Conservation (phyloP, 805 yeast genomes). For the Metschnikowia santaceciliae region DNA sequence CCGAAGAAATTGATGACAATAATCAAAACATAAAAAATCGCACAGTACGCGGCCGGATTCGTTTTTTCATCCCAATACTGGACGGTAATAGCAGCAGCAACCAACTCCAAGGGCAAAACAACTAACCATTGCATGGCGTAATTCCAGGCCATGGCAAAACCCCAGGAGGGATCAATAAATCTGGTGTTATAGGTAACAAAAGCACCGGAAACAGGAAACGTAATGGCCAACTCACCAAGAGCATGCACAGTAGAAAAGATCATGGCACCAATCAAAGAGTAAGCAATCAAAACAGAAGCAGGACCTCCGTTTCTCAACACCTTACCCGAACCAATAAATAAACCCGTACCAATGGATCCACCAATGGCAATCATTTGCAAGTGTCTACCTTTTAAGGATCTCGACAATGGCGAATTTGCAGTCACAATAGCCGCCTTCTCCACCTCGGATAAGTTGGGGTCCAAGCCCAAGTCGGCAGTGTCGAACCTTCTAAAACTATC, state of each 20-base stretch:
- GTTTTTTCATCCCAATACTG: constrained; percentile 49
- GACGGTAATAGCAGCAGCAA: constrained; percentile 57
- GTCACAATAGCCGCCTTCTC: constrained; percentile 47
- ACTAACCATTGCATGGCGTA: constrained; percentile 54
- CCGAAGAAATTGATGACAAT: constrained; percentile 22
- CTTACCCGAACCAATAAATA: constrained; percentile 69
- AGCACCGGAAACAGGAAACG: constrained; percentile 47
- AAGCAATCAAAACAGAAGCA: constrained; percentile 45
- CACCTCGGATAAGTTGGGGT: constrained; percentile 36
- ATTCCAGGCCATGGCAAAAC: constrained; percentile 72
- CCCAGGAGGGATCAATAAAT: constrained; percentile 64
- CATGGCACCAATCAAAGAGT: constrained; percentile 34
- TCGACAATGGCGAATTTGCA: constrained; percentile 56
- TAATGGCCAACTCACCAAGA: constrained; percentile 48
- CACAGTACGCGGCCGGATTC: constrained; percentile 55
- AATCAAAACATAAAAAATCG: constrained; percentile 52
- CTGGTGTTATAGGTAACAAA: constrained; percentile 58
- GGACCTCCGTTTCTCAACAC: constrained; percentile 69
- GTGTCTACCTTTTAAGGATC: constrained; percentile 54
- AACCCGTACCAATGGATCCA: constrained; percentile 81
- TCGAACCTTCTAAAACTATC: constrained; percentile 34
- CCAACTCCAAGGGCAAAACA: constrained; percentile 61
- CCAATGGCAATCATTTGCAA: constrained; percentile 78
- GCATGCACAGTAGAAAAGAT: constrained; percentile 38
- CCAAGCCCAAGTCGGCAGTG: constrained; percentile 38